Evolutionary conservation across 257 asterid genomes (phyloP), one percentile per base, ranked within the genome.

Genomic region (Nicotiana paniculata): DNA sequence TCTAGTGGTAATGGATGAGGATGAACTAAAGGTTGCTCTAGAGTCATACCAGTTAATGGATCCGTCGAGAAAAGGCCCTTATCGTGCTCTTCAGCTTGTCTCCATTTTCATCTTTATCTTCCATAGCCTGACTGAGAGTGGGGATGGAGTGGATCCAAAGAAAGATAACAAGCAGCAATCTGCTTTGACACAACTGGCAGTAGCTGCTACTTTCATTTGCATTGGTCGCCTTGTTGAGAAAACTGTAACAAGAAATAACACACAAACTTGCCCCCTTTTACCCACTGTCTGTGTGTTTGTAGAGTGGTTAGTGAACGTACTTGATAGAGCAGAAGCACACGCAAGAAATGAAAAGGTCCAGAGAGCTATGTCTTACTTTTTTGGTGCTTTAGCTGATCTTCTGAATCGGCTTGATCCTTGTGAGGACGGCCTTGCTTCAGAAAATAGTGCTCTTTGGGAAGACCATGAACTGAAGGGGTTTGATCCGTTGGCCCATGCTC

Each of bases 381-480:
- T 88, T 30, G 77, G 67, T 82, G 89, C 91, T 83, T 83, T 95
- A 78, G 86, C 88, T 77, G 91, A 88, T 77, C 88, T 95, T 81
- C 88, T 86, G 62, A 90, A 88, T 70, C 86, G 88, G 30, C 85
- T 92, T 79, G 89, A 83, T 78, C 79, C 61, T 78, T 81, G 80
- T 12, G 83, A 82, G 72, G 75, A 58, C 4, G 67, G 9, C 79
- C 26, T 70, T 51, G 65, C 87, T 84, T 62, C 35, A 2, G 91
- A 85, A 72, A 37, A 57, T 72, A 77, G 86, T 46, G 97, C 97
- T 82, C 95, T 93, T 33, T 95, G 97, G 98, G 99, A 95, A 87
- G 98, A 95, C 88, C 89, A 92, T 68, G 99, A 95, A 86, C 85
- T 93, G 88, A 86, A 89, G 85, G 99, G 99, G 2, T 93, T 93